Base-by-base conservation (phyloP, 1,284 basidiomycete genomes). In the Melampsora larici-populina region DNA sequence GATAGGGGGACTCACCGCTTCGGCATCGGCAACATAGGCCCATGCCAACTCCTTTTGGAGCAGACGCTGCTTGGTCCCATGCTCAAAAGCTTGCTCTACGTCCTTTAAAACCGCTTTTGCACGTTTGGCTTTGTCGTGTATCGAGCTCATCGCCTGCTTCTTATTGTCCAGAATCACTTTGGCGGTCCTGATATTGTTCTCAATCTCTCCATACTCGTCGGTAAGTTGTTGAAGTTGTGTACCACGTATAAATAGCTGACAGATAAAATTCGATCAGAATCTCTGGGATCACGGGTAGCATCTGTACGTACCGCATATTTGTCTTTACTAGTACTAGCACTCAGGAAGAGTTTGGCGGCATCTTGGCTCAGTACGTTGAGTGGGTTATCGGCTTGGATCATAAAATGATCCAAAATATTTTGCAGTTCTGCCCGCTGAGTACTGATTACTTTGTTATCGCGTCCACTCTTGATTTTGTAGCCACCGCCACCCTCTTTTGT, bases 351-450 rank as follows among this genome's bases (percentile, higher is more conserved):
- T 51, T 93, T 88, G 1, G 89, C 88, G 67, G 88, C 82, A 71
- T 86, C 85, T 79, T 86, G 85, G 8, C 82, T 85, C 51, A 86
- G 82, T 8, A 99, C 90, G 79, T 94, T 97, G 88, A 98, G 90
- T 0, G 95, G 95, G 82, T 97, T 97, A 83, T 99, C 97, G 79
- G 98, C 92, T 80, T 86, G 82, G 13, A 99, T 94, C 82, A 93
- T 93, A 89, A 96, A 95, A 81, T 94, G 91, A 82, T 97, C 92
- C 81, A 90, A 90, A 69, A 98, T 96, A 2, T 90, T 88, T 55
- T 92, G 88, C 29, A 99, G 85, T 82, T 97, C 93, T 40, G 93
- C 90, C 79, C 89, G 89, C 85, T 92, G 94, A n/a, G 86, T 90
- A 51, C 90, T 91, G 70, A 97, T 84, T 7, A 89, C 84, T 78